phyloP scores from a whole-genome alignment of 1,284 basidiomycete genomes.

The Trichosporon sp. region DNA sequence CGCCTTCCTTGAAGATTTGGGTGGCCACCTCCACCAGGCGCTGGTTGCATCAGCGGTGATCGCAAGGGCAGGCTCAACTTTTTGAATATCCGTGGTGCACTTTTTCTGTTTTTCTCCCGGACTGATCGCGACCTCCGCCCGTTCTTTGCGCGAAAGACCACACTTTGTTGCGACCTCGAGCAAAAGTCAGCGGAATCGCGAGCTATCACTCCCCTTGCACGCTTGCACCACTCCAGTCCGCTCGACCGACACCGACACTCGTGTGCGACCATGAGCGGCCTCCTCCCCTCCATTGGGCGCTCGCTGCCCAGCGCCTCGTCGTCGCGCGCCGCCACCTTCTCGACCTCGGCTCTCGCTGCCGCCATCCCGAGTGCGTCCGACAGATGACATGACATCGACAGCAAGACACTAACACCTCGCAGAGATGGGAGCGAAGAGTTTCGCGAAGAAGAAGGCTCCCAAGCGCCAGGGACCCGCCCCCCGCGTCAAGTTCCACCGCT shows the following conservation, averaged over 20 bases:
- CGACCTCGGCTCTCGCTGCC: conserved; percentile 30
- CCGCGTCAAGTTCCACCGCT: conserved; percentile 25
- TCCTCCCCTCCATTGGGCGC: conserved; percentile 25
- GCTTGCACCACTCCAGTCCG: not conserved
- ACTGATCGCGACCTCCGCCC: conserved; percentile 3
- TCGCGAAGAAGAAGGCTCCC: conserved; percentile 23
- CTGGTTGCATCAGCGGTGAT: not conserved
- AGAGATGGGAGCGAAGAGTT: conserved; percentile 8
- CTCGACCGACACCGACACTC: not conserved
- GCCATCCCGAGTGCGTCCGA: conserved; percentile 20
- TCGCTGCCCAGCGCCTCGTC: conserved; percentile 27
- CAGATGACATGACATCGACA: too few species aligned
- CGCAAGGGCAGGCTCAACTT: conserved; percentile 21
- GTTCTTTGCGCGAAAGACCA: conserved; percentile 10
- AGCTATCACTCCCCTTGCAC: not conserved
- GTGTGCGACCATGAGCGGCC: conserved; percentile 27
- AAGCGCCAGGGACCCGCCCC: not conserved
- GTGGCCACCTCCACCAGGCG: conserved; percentile 25
- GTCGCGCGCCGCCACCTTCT: conserved; percentile 29
- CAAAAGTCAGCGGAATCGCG: not conserved
- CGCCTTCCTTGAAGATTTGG: conserved; percentile 12
- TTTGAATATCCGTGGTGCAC: conserved; percentile 28
- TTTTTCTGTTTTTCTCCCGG: conserved; percentile 28
- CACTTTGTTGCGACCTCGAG: conserved; percentile 5
- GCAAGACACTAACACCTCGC: not conserved